A percentile compares a stretch with the other conserved stretches of the same genome.
Conservation (phyloP, 23 red algal genomes). For the Rhodosorus marinus region DNA sequence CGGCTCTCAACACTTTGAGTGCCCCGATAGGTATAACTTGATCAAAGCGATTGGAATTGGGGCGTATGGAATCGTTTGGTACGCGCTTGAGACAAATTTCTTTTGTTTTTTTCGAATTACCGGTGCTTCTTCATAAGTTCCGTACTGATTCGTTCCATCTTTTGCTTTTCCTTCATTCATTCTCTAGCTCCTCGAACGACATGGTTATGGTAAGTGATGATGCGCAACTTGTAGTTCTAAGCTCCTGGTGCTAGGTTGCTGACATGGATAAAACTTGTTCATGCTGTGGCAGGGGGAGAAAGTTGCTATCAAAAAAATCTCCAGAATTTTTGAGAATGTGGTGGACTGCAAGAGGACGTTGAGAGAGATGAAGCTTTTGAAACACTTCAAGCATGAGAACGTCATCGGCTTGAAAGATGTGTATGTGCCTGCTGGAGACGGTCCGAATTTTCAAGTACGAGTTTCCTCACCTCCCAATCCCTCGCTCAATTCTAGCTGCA, state of each 20-base stretch:
- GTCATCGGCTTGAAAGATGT: conserved; percentile 73
- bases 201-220: not conserved
- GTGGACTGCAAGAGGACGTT: conserved; percentile 64
- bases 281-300: conserved; percentile 11
- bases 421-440: conserved; percentile 30
- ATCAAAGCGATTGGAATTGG: conserved; percentile 61
- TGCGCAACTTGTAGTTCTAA: conserved; percentile 1
- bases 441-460: conserved; percentile 17
- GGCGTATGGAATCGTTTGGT: conserved; percentile 87
- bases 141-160: not conserved
- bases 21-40: conserved; percentile 54
- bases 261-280: too few species aligned
- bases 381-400: conserved; percentile 81
- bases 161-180: not conserved
- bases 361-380: conserved; percentile 71
- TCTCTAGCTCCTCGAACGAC: not conserved
- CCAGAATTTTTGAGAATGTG: conserved; percentile 46
- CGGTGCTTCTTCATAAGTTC: not conserved
- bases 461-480: too few species aligned
- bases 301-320: conserved; percentile 87
- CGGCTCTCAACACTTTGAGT: conserved; percentile 54
- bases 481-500: too few species aligned
- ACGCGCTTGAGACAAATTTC: not conserved
- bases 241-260: too few species aligned
- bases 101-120: not conserved